Base-by-base conservation (phyloP, 805 yeast species). In the Candida dajiaensis region DNA sequence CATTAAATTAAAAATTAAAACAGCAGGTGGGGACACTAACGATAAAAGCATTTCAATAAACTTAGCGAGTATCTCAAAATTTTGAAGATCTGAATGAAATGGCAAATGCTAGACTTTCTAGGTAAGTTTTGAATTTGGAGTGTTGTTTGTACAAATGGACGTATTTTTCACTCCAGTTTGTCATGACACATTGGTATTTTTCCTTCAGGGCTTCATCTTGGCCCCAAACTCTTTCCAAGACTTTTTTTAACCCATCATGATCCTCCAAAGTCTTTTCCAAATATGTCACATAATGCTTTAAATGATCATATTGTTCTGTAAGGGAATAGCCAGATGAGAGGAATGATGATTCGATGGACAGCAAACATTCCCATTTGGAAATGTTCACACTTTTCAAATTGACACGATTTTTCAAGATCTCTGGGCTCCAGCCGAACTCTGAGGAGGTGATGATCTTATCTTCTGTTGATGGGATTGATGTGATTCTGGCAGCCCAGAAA, bases 401-500 rank as follows among this genome's bases (percentile, higher is more conserved):
- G 9, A 62, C 50, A 44, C 55, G 51, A 26, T 36, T 29, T 1
- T 44, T 43, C 6, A 67, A 38, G 1, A 64, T 20, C 4, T 43
- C 46, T 6, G 51, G 44, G 41, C 72, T 64, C 96, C 96, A 89
- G 2, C 96, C 96, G 60, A 80, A 89, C 61, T 89, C 95, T 48
- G 82, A 76, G 45, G 71, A 76, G 6, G 92, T 81, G 2, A 89
- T 80, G 28, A 86, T 72, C 51, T 84, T 80, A 46, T 80, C 83
- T 56, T 82, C 85, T 0, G 81, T 50, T 28, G 70, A 73, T 3
- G 96, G 96, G 19, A 87, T 82, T 15, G 89, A 83, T 7, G 95
- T 83, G 33, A 85, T 76, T 53, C 94, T 76, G 2, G 92, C 86
- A 2, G 95, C 87, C 96, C 97, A 89, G 62, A 86, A 89, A 63